phyloP scores from a whole-genome alignment of 139 green algal genomes.

The Limnomonas spitsbergensis region DNA sequence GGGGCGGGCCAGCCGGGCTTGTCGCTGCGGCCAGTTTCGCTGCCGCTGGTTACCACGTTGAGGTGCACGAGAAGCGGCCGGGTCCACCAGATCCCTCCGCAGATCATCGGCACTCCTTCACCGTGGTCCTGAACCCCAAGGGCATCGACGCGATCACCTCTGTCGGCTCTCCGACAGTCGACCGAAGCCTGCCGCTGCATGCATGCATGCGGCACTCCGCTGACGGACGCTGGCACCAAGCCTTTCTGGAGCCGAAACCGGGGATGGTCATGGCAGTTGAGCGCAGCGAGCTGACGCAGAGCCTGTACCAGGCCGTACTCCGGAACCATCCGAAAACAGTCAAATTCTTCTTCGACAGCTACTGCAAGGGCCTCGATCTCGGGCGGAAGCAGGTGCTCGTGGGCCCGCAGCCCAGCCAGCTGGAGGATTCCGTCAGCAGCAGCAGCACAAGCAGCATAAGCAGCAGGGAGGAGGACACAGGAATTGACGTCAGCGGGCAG shows the following conservation, averaged over 20 bases:
- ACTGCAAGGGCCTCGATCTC: neutral
- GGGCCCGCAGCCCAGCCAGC: too few relatives aligned
- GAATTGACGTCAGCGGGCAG: too few relatives aligned
- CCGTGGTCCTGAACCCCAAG: constrained; percentile 11
- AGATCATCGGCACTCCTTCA: neutral
- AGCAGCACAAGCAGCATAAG: too few relatives aligned
- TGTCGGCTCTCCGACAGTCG: neutral
- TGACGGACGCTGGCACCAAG: neutral
- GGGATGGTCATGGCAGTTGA: neutral
- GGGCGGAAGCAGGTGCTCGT: neutral
- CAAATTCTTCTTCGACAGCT: neutral
- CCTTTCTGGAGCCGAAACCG: constrained; percentile 2
- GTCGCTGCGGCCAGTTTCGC: neutral
- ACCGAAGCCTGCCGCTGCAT: neutral
- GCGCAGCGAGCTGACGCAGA: constrained; percentile 6
- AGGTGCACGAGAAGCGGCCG: constrained; percentile 9
- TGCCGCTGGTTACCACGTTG: neutral
- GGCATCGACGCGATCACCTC: neutral
- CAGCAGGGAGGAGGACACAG: too few relatives aligned
- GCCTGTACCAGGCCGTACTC: neutral
- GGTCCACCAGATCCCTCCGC: neutral
- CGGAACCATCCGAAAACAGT: neutral
- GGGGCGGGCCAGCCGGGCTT: constrained; percentile 3
- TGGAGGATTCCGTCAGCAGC: too few relatives aligned
- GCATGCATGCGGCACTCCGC: constrained; percentile 10